Evolutionary conservation across 2,329 filamentous ascomycete genomes (phyloP).

Genomic region (Aspergillus clavatus): DNA sequence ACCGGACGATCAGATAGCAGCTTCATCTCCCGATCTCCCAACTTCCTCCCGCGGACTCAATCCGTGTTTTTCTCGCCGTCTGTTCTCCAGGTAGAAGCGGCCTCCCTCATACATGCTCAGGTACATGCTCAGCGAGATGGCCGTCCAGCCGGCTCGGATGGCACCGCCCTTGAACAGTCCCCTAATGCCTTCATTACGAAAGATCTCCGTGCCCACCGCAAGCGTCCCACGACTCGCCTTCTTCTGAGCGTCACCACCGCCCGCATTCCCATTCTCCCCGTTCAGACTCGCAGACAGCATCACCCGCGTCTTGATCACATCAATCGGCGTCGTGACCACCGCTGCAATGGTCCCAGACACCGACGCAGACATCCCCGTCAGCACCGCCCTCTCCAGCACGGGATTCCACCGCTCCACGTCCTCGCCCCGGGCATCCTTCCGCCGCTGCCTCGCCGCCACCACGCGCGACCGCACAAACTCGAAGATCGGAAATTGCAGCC

Average conservation of each 20-base stretch:
- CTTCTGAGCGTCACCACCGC: slow-evolving; percentile 3
- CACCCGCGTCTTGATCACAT: slow-evolving; percentile 84
- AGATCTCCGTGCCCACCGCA: slow-evolving; percentile 61
- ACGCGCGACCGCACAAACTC: slow-evolving; percentile 62
- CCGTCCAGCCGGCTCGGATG: slow-evolving; percentile 73
- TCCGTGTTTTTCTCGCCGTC: slow-evolving; percentile 19
- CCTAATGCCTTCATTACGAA: slow-evolving; percentile 61
- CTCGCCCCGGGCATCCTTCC: slow-evolving; percentile 19
- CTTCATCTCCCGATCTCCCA: slow-evolving; percentile 2
- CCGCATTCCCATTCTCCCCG: slow-evolving; percentile 11
- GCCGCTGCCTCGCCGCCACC: slow-evolving; percentile 39
- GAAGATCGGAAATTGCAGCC: slow-evolving; percentile 82
- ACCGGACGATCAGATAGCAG: slow-evolving; percentile 1
- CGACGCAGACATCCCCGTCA: slow-evolving; percentile 71
- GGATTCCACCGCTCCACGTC: slow-evolving; percentile 17
- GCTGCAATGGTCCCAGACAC: slow-evolving; percentile 70
- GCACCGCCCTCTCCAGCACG: slow-evolving; percentile 61
- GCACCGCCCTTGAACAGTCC: slow-evolving; percentile 71
- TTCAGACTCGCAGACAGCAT: slow-evolving; percentile 62
- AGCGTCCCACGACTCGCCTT: slow-evolving; percentile 41
- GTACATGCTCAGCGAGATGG: slow-evolving; percentile 77
- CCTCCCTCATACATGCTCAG: slow-evolving; percentile 80
- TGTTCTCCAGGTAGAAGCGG: slow-evolving; percentile 53
- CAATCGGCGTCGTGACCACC: slow-evolving; percentile 78
- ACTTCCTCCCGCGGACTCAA: neutral